phyloP scores from a whole-genome alignment of 352 stramenopile species.

The Phytophthora meadii region DNA sequence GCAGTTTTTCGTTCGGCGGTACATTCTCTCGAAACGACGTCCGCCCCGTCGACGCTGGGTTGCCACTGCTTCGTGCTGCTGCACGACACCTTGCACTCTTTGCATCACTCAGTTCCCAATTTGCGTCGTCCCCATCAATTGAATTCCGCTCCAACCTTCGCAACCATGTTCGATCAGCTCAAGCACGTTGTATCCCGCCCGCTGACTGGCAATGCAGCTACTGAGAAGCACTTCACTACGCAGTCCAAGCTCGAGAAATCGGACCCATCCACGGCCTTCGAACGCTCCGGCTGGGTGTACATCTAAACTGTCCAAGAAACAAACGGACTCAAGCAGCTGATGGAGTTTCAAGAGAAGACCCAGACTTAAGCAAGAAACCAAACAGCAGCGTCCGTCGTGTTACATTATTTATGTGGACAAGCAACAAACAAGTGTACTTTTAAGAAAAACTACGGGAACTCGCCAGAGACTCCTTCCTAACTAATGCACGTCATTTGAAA shows the following conservation, averaged over 20 bases:
- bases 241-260: conserved; percentile 49
- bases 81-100: background rate
- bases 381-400: conserved; percentile 14
- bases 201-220: conserved; percentile 31
- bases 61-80: conserved; percentile 5
- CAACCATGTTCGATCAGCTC: conserved; percentile 73
- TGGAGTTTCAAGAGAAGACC: too few species aligned
- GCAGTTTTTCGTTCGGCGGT: conserved; percentile 22
- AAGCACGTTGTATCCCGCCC: conserved; percentile 66
- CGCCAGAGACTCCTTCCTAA: conserved; percentile 15
- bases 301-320: conserved; percentile 49
- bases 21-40: conserved; percentile 7
- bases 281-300: conserved; percentile 78
- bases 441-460: conserved; percentile 24
- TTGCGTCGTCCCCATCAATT: conserved; percentile 35
- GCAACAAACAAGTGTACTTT: conserved; percentile 35
- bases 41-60: conserved; percentile 8
- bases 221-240: conserved; percentile 54
- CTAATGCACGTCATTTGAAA: conserved; percentile 24
- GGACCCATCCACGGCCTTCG: conserved; percentile 75
- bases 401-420: conserved; percentile 48
- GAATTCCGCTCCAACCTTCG: conserved; percentile 15
- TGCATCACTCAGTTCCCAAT: conserved; percentile 46
- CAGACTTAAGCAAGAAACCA: too few species aligned
- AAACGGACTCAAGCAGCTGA: conserved; percentile 12